Evolutionary conservation across 2,329 filamentous ascomycete genomes (phyloP).

Genomic region (Pestalotiopsis fici): DNA sequence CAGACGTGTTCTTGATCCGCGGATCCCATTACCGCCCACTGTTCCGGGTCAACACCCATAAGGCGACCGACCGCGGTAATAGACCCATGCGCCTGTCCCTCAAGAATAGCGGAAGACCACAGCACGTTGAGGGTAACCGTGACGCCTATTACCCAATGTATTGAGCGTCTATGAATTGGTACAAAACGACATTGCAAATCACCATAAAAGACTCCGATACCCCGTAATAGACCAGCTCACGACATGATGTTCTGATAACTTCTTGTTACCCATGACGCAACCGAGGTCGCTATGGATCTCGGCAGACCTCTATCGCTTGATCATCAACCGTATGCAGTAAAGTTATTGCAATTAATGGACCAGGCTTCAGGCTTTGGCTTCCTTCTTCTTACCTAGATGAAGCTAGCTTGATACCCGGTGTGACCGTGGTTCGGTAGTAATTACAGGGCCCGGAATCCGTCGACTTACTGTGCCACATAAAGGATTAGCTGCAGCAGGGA

Average conservation of each 20-base stretch:
- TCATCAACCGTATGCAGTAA: background rate
- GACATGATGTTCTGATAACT: background rate
- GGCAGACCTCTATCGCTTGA: background rate
- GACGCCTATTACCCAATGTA: background rate
- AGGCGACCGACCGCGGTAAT: background rate
- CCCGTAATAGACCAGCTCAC: background rate
- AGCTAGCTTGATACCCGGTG: background rate
- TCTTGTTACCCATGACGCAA: background rate
- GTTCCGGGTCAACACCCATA: constrained; percentile 4
- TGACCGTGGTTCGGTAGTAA: background rate
- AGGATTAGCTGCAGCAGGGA: background rate
- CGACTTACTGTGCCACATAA: background rate
- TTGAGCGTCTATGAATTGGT: background rate
- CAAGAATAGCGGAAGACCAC: background rate
- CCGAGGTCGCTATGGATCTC: background rate
- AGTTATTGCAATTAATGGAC: too few relatives aligned
- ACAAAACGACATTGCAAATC: background rate
- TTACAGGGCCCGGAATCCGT: background rate
- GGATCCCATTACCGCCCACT: constrained; percentile 22
- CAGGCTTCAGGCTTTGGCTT: background rate
- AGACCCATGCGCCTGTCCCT: background rate
- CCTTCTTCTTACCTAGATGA: background rate
- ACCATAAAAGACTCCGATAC: background rate
- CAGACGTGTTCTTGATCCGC: constrained; percentile 29
- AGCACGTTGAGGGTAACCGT: background rate